A percentile compares a stretch with the other conserved stretches of the same genome.
Evolutionary conservation across 2,329 filamentous ascomycete species (phyloP).

Genomic region (Colletotrichum simmondsii): DNA sequence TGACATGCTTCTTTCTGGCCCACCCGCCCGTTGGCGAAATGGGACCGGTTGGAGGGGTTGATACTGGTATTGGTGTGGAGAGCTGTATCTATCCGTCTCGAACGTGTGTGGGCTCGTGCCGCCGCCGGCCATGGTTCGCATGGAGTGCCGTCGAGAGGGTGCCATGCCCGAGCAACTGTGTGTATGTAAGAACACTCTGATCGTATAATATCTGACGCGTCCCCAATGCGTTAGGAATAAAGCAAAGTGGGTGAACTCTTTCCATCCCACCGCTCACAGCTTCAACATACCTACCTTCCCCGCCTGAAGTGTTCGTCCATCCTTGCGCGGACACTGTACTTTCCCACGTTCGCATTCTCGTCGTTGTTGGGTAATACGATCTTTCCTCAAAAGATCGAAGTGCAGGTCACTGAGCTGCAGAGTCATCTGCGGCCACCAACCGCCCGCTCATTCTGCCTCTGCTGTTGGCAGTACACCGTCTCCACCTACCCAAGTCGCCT

Average conservation of each 20-base stretch:
- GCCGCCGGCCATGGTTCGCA: conserved; percentile 13
- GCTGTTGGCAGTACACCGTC: neutral
- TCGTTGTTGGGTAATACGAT: neutral
- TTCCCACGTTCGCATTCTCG: neutral
- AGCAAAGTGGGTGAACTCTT: neutral
- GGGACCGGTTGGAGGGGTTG: neutral
- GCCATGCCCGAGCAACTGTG: neutral
- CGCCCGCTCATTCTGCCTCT: neutral
- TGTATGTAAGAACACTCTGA: neutral
- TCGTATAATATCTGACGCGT: conserved; percentile 17
- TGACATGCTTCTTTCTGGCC: neutral
- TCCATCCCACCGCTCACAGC: neutral
- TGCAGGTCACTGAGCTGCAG: conserved; percentile 22
- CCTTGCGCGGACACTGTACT: neutral
- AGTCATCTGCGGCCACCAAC: neutral
- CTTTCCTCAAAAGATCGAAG: neutral
- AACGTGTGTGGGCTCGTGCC: neutral
- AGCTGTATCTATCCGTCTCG: conserved; percentile 10
- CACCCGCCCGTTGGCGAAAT: neutral
- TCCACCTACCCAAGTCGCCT: neutral
- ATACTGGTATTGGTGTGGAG: conserved; percentile 8
- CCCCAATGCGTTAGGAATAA: neutral
- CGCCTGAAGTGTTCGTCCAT: neutral
- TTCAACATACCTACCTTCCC: neutral
- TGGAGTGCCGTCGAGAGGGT: neutral